Conservation (phyloP, 78 protist species). For the Cavenderia fasciculata region DNA sequence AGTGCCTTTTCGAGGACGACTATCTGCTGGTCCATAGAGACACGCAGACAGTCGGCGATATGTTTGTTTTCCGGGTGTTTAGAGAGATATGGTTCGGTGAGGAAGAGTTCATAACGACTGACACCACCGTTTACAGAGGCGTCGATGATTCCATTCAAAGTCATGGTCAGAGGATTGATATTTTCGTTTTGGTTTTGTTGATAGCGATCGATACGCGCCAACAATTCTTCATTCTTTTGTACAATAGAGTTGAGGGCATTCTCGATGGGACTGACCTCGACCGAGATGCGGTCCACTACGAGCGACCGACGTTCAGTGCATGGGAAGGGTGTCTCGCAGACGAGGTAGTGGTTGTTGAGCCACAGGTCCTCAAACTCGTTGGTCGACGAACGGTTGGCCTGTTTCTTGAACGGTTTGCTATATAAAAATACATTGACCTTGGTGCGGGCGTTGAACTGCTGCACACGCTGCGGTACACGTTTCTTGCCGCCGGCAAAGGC, state of each 20-base stretch:
- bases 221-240: slow-evolving; percentile 81
- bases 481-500: slow-evolving; percentile 11
- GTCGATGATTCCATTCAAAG: slow-evolving; percentile 86
- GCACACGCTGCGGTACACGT: slow-evolving; percentile 67
- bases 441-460: slow-evolving; percentile 69
- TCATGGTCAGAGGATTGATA: slow-evolving; percentile 83
- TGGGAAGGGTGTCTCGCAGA: slow-evolving; percentile 65
- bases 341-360: slow-evolving; percentile 69
- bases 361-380: slow-evolving; percentile 87
- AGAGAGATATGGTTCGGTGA: slow-evolving; percentile 39
- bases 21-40: slow-evolving; percentile 60
- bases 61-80: slow-evolving; percentile 50
- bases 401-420: slow-evolving; percentile 55
- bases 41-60: slow-evolving; percentile 27
- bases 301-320: slow-evolving; percentile 74
- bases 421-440: slow-evolving; percentile 71
- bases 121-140: slow-evolving; percentile 90
- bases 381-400: background rate
- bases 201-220: slow-evolving; percentile 51
- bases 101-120: slow-evolving; percentile 42
- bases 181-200: background rate
- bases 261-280: slow-evolving; percentile 76
- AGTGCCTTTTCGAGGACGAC: slow-evolving; percentile 40
- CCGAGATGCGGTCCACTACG: slow-evolving; percentile 45
- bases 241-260: slow-evolving; percentile 79